phyloP scores from a whole-genome alignment of 176 grass and related monocot species.

The Stipa capillata region DNA sequence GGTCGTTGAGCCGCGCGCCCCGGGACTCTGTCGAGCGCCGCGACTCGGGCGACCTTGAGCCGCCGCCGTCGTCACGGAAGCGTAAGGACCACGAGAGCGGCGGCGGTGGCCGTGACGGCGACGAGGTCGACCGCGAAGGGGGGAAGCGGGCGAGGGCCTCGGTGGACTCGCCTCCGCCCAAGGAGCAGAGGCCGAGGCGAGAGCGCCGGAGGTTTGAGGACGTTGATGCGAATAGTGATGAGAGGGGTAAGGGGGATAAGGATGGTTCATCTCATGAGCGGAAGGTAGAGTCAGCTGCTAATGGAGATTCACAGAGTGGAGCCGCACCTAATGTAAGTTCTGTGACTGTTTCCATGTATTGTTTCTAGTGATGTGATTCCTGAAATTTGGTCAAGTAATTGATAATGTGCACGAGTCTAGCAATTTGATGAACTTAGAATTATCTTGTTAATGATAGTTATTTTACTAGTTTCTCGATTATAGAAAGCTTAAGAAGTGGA shows the following conservation, averaged over 20 bases:
- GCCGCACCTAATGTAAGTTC: conserved; percentile 45
- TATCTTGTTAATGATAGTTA: background rate
- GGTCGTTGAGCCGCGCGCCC: conserved; percentile 32
- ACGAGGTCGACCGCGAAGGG: conserved; percentile 21
- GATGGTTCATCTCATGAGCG: conserved; percentile 17
- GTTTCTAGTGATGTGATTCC: background rate
- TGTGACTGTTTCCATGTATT: background rate
- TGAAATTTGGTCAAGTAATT: background rate
- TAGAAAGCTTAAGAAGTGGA: background rate
- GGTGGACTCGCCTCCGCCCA: conserved; percentile 30
- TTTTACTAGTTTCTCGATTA: background rate
- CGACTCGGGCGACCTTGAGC: conserved; percentile 25
- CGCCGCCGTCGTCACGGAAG: conserved; percentile 16
- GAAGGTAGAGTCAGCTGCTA: conserved; percentile 4
- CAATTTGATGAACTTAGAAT: background rate
- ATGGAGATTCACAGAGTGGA: conserved; percentile 33
- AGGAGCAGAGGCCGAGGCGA: conserved; percentile 28
- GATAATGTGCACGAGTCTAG: background rate
- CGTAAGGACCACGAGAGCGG: conserved; percentile 28
- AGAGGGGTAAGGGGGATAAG: conserved; percentile 38
- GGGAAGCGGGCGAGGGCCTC: conserved; percentile 50
- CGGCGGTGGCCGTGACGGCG: background rate
- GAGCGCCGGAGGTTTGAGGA: conserved; percentile 45
- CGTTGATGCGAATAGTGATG: conserved; percentile 22
- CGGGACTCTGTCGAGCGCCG: conserved; percentile 25